phyloP scores from a whole-genome alignment of 805 yeast species.

The Nakazawaea wickerhamii region DNA sequence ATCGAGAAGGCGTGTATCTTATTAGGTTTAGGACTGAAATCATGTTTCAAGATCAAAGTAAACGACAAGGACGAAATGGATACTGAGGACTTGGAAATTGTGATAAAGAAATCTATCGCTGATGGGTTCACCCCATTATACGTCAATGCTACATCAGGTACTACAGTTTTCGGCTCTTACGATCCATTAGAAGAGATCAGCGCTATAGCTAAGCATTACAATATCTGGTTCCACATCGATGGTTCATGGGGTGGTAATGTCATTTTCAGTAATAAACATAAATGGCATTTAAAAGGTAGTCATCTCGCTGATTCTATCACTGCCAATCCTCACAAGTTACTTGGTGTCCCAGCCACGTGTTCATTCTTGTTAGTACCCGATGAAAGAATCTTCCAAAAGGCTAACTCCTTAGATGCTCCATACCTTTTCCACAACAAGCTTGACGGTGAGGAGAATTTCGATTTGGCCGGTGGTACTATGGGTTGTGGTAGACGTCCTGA shows the following conservation, averaged over 20 bases:
- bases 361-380: slow-evolving; percentile 73
- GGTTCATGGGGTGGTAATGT: slow-evolving; percentile 93
- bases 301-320: slow-evolving; percentile 72
- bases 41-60: slow-evolving; percentile 61
- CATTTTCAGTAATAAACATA: slow-evolving; percentile 51
- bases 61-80: slow-evolving; percentile 53
- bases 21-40: slow-evolving; percentile 60
- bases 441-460: slow-evolving; percentile 52
- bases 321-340: slow-evolving; percentile 80
- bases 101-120: slow-evolving; percentile 35
- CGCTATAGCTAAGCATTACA: slow-evolving; percentile 43
- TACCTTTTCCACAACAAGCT: slow-evolving; percentile 65
- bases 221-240: slow-evolving; percentile 78
- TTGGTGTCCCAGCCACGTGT: slow-evolving; percentile 79
- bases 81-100: slow-evolving; percentile 36
- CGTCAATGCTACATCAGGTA: slow-evolving; percentile 82
- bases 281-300: slow-evolving; percentile 47
- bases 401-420: slow-evolving; percentile 76
- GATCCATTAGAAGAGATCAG: slow-evolving; percentile 61
- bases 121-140: slow-evolving; percentile 71
- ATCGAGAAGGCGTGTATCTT: slow-evolving; percentile 78
- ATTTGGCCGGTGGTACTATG: slow-evolving; percentile 86
- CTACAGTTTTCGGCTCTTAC: slow-evolving; percentile 82
- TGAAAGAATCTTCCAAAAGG: slow-evolving; percentile 55
- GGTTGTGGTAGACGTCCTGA: slow-evolving; percentile 89